Evolutionary conservation across 345 rosid species (phyloP).

Genomic region (Adansonia digitata): DNA sequence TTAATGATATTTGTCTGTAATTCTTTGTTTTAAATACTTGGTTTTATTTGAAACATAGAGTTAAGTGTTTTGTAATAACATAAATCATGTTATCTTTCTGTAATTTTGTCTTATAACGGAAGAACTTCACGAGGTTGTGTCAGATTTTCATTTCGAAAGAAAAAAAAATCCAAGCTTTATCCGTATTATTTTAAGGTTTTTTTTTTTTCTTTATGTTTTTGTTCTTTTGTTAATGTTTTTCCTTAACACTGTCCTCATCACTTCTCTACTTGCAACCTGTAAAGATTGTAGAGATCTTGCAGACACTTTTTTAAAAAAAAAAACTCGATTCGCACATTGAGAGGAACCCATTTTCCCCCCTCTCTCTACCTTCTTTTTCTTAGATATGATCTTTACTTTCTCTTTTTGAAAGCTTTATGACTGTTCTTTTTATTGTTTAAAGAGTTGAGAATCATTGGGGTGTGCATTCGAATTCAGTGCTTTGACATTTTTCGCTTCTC

Average conservation of each 20-base stretch:
- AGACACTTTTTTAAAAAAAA: slow-evolving; percentile 1
- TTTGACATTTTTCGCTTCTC: slow-evolving; percentile 11
- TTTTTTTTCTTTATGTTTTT: slow-evolving; percentile 5
- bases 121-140: slow-evolving; percentile 85
- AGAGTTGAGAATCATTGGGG: background rate
- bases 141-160: slow-evolving; percentile 52
- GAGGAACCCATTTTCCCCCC: background rate
- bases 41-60: background rate
- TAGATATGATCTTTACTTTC: background rate
- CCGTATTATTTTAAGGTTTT: slow-evolving; percentile 13
- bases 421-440: background rate
- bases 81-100: slow-evolving; percentile 30
- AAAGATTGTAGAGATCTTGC: slow-evolving; percentile 36
- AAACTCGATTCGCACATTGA: slow-evolving; percentile 20
- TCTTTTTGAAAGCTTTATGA: background rate
- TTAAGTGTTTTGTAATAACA: background rate
- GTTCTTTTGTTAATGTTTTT: slow-evolving; percentile 10
- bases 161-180: slow-evolving; percentile 19
- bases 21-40: background rate
- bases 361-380: slow-evolving; percentile 7
- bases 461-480: slow-evolving; percentile 21
- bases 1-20: background rate
- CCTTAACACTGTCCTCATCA: slow-evolving; percentile 23
- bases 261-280: slow-evolving; percentile 57
- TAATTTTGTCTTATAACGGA: slow-evolving; percentile 67